Percentiles rank a stretch among this genome's conserved stretches.
These are phyloP conservation scores for Trichoderma afroharzianum DNA, from an alignment of 2,329 filamentous ascomycete genomes.

Conservation along the genomic window DNA sequence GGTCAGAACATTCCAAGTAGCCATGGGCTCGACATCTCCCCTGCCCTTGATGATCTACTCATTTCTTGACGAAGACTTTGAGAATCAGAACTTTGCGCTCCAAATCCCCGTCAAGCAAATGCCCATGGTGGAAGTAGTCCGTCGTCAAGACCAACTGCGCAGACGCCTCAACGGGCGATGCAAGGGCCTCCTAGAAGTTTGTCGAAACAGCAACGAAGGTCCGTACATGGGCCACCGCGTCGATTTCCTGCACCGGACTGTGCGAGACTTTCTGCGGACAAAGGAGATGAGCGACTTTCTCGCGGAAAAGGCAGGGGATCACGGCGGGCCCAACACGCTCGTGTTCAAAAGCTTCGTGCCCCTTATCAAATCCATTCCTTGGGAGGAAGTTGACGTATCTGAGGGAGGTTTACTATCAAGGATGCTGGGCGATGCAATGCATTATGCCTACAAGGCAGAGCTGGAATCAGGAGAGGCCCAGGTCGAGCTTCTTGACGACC, in stretches of 20 bases:
- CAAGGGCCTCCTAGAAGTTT: background rate
- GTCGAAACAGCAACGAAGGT: background rate
- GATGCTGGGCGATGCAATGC: background rate
- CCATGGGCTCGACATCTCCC: background rate
- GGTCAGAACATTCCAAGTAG: background rate
- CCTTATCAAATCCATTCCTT: background rate
- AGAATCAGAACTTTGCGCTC: background rate
- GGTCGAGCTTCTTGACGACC: background rate
- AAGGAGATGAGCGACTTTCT: background rate
- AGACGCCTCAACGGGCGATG: background rate
- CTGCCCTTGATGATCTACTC: background rate
- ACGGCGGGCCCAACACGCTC: background rate
- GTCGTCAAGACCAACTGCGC: background rate
- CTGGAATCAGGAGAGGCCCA: background rate
- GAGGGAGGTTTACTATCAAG: background rate
- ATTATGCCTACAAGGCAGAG: background rate
- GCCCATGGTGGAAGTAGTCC: background rate
- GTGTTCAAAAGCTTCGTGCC: background rate
- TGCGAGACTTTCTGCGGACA: slow-evolving; percentile 13
- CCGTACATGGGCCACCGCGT: background rate
- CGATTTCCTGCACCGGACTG: slow-evolving; percentile 19
- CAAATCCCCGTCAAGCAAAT: background rate
- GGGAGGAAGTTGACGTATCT: background rate
- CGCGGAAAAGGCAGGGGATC: background rate
- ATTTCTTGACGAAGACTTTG: background rate